Evolutionary conservation across 495 filamentous ascomycete genomes (phyloP).

Genomic region (Daldinia vernicosa): DNA sequence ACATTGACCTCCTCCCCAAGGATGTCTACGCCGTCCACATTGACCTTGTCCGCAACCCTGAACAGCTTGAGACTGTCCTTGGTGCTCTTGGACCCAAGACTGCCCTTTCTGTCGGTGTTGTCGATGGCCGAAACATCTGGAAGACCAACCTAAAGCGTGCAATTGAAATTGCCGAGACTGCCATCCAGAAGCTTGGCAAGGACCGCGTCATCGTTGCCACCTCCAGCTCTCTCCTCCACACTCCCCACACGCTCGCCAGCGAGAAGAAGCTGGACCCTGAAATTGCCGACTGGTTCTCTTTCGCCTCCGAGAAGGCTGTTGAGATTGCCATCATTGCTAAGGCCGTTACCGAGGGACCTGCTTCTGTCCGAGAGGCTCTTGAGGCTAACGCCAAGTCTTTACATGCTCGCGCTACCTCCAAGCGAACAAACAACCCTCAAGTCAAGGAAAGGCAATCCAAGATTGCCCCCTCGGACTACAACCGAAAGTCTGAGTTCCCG

Average conservation of each 20-base stretch:
- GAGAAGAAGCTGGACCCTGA: slow-evolving; percentile 96
- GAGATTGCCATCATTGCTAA: slow-evolving; percentile 95
- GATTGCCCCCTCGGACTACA: slow-evolving; percentile 84
- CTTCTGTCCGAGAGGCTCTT: slow-evolving; percentile 82
- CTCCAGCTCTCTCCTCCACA: slow-evolving; percentile 96
- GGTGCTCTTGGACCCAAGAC: slow-evolving; percentile 82
- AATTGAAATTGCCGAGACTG: slow-evolving; percentile 86
- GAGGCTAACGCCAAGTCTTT: slow-evolving; percentile 95
- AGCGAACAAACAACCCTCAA: slow-evolving; percentile 92
- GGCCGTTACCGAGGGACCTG: slow-evolving; percentile 90
- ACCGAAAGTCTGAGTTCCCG: slow-evolving; percentile 89
- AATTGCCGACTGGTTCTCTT: slow-evolving; percentile 97
- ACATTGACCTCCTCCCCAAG: slow-evolving; percentile 85
- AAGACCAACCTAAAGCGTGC: slow-evolving; percentile 97
- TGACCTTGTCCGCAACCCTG: slow-evolving; percentile 95
- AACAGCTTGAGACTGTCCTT: slow-evolving; percentile 87
- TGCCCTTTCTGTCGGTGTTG: slow-evolving; percentile 90
- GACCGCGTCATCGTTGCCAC: slow-evolving; percentile 96
- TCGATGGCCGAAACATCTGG: slow-evolving; percentile 99
- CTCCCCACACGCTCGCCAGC: slow-evolving; percentile 93
- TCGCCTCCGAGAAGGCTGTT: slow-evolving; percentile 90
- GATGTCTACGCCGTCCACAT: slow-evolving; percentile 85
- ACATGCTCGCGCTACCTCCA: slow-evolving; percentile 85
- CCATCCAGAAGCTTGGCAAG: slow-evolving; percentile 91
- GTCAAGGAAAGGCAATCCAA: slow-evolving; percentile 94